Conservation (phyloP, 2,329 filamentous ascomycete species). For the Pseudofabraea citricarpa region DNA sequence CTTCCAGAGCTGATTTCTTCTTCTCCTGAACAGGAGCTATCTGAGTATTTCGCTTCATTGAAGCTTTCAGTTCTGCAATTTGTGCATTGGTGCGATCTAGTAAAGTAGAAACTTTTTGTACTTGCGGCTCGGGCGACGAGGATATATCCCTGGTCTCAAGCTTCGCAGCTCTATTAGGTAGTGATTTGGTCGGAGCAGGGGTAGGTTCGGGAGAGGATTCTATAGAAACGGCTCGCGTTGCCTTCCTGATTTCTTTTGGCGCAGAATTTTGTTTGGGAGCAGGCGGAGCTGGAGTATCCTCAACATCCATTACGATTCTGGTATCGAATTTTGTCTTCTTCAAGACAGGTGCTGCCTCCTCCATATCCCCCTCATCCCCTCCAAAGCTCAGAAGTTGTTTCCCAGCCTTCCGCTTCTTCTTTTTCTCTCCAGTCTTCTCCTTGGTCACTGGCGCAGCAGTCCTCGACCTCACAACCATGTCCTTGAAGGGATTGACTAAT, state of each 20-base stretch:
- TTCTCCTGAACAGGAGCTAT: slow-evolving; percentile 47
- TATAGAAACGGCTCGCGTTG: slow-evolving; percentile 25
- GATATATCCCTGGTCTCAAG: slow-evolving; percentile 26
- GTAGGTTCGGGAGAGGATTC: slow-evolving; percentile 34
- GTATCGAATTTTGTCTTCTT: slow-evolving; percentile 80
- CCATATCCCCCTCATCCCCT: slow-evolving; percentile 55
- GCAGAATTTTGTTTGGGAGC: slow-evolving; percentile 26
- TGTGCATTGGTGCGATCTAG: slow-evolving; percentile 73
- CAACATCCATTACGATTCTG: slow-evolving; percentile 61
- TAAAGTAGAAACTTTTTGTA: slow-evolving; percentile 32
- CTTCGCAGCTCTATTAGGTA: slow-evolving; percentile 24
- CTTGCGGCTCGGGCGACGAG: slow-evolving; percentile 32
- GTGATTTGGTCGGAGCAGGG: slow-evolving; percentile 20
- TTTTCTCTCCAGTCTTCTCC: slow-evolving; percentile 41
- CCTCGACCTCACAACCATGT: slow-evolving; percentile 67
- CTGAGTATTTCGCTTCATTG: slow-evolving; percentile 65
- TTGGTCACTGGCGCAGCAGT: slow-evolving; percentile 46
- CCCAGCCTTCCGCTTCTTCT: slow-evolving; percentile 67
- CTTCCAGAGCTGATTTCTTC: slow-evolving; percentile 64
- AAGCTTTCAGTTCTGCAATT: slow-evolving; percentile 75
- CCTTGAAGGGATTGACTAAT: slow-evolving; percentile 75
- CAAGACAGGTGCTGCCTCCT: slow-evolving; percentile 49
- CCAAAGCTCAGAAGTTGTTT: slow-evolving; percentile 78
- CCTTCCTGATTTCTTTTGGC: slow-evolving; percentile 27
- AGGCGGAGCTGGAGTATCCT: slow-evolving; percentile 32